Percentiles rank a stretch among this genome's conserved stretches.
phyloP scores from a whole-genome alignment of 2,329 filamentous ascomycete species.

The Hymenoscyphus scutula region DNA sequence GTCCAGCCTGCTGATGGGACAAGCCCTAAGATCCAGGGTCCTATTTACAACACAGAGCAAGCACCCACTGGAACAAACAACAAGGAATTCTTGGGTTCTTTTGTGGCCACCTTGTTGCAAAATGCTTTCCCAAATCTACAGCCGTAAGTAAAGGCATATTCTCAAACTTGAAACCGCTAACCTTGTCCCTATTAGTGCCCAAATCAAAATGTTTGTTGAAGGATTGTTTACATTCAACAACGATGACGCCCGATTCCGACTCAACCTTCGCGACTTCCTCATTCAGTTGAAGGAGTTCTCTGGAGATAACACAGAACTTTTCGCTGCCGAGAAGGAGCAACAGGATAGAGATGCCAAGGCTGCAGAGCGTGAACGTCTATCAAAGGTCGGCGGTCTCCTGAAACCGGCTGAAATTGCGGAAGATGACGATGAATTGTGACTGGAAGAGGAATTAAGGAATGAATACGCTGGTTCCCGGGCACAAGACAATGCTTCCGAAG shows the following conservation, averaged over 20 bases:
- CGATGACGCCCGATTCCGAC: constrained; percentile 90
- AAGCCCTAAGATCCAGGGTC: constrained; percentile 83
- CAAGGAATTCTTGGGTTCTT: constrained; percentile 84
- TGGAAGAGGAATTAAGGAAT: constrained; percentile 63
- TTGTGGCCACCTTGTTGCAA: constrained; percentile 78
- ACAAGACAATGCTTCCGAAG: constrained; percentile 16
- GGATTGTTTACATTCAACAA: constrained; percentile 85
- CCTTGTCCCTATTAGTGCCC: constrained; percentile 52
- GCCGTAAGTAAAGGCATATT: constrained; percentile 56
- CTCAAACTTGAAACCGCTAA: constrained; percentile 37
- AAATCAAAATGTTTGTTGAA: constrained; percentile 88
- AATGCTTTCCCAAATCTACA: constrained; percentile 94
- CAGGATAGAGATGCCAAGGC: constrained; percentile 81
- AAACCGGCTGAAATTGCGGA: constrained; percentile 96
- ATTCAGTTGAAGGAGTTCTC: constrained; percentile 97
- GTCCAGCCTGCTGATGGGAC: constrained; percentile 69
- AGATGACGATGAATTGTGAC: constrained; percentile 87
- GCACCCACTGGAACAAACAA: constrained; percentile 81
- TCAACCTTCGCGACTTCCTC: constrained; percentile 93
- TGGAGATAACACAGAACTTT: constrained; percentile 92
- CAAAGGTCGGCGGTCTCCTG: constrained; percentile 92
- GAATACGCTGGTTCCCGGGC: constrained; percentile 44
- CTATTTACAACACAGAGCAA: constrained; percentile 83
- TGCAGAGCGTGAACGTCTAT: constrained; percentile 84
- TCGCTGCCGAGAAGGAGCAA: constrained; percentile 90